Evolutionary conservation across 345 rosid genomes (phyloP).

Genomic region (Microcos paniculata): DNA sequence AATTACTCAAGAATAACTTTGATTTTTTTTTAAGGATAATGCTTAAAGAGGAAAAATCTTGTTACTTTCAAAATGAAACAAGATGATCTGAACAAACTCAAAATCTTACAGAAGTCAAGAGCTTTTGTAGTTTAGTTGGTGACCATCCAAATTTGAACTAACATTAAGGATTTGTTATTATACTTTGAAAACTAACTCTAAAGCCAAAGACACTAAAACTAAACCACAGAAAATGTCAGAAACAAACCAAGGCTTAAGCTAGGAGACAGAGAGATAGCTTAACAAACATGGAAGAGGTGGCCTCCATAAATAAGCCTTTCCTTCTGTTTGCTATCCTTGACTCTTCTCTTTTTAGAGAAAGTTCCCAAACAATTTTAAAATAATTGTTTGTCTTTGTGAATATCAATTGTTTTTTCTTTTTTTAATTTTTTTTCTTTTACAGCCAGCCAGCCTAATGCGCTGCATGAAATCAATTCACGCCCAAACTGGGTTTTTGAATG

Average conservation of each 20-base stretch:
- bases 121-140: not conserved
- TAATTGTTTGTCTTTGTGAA: not conserved
- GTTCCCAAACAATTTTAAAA: not conserved
- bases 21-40: not conserved
- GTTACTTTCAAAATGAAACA: not conserved
- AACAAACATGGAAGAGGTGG: not conserved
- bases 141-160: not conserved
- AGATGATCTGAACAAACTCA: not conserved
- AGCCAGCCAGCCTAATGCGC: constrained; percentile 7
- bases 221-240: not conserved
- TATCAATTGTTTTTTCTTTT: not conserved
- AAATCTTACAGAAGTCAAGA: not conserved
- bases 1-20: not conserved
- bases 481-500: not conserved
- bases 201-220: not conserved
- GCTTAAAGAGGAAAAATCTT: not conserved
- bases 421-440: not conserved
- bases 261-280: not conserved
- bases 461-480: constrained; percentile 3
- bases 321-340: constrained; percentile 28
- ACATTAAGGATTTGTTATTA: not conserved
- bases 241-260: not conserved
- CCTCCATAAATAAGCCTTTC: constrained; percentile 26
- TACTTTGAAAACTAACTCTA: not conserved
- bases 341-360: constrained; percentile 46